Percentiles rank a stretch among this genome's conserved stretches.
phyloP scores from a whole-genome alignment of 1,284 basidiomycete species.

The Meripilus lineatus region DNA sequence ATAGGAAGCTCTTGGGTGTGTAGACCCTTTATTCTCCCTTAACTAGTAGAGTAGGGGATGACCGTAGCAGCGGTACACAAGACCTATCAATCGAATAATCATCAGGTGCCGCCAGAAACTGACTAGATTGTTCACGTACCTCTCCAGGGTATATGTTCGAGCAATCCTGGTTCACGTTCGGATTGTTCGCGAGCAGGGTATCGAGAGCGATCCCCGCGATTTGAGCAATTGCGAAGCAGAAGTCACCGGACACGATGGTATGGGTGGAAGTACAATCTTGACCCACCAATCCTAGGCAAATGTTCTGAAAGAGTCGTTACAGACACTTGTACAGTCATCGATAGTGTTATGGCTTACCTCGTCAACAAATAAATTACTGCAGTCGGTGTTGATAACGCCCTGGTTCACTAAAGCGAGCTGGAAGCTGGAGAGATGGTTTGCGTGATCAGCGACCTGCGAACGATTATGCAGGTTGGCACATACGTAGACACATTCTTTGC shows the following conservation, averaged over 20 bases:
- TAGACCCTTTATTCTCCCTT: no score
- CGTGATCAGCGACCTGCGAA: no score
- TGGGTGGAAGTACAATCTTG: slow-evolving; percentile 25
- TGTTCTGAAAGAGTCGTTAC: slow-evolving; percentile 13
- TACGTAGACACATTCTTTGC: slow-evolving; percentile 60
- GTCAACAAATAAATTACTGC: slow-evolving; percentile 49
- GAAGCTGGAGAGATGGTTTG: no score
- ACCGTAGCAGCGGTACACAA: no score
- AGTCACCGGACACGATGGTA: slow-evolving; percentile 31
- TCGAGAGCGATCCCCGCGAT: slow-evolving; percentile 5
- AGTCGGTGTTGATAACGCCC: slow-evolving; percentile 43
- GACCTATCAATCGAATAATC: no score
- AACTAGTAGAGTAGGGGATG: no score
- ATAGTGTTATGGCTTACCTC: slow-evolving; percentile 16
- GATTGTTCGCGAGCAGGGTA: slow-evolving; percentile 45
- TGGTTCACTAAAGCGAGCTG: slow-evolving; percentile 57
- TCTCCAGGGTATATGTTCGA: slow-evolving; percentile 56
- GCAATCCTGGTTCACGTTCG: slow-evolving; percentile 48
- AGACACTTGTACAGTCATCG: no score
- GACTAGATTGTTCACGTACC: no score
- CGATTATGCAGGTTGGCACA: no score
- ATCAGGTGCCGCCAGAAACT: no score
- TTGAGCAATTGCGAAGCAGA: slow-evolving; percentile 10
- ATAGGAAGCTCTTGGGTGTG: no score
- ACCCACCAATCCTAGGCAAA: slow-evolving; percentile 40